phyloP scores from a whole-genome alignment of 306 rosid species.

The Trifolium pratense region DNA sequence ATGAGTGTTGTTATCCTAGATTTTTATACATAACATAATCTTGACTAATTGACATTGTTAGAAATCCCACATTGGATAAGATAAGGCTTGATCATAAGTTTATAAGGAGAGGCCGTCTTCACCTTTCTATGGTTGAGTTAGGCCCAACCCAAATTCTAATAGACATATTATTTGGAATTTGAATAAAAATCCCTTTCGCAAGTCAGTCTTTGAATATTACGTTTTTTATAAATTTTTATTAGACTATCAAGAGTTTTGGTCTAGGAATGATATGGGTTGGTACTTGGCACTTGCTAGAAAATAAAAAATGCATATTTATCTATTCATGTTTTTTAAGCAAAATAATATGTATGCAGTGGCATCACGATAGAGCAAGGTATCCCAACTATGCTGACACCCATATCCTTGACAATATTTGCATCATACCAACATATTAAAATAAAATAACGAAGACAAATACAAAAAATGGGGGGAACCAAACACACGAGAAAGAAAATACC shows the following conservation, averaged over 20 bases:
- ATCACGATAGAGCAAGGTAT: not conserved
- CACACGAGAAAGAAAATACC: not conserved
- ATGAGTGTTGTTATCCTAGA: conserved; percentile 11
- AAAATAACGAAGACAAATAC: not conserved
- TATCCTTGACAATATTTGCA: not conserved
- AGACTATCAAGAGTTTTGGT: not conserved
- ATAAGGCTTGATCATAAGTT: too few species aligned
- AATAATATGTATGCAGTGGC: not conserved
- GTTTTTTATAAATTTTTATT: conserved; percentile 21
- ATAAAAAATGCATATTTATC: conserved; percentile 11
- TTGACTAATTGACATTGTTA: not conserved
- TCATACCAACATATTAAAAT: not conserved
- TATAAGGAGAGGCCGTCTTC: too few species aligned
- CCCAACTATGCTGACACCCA: not conserved
- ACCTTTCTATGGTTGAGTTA: too few species aligned
- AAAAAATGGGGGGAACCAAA: not conserved
- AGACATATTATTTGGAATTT: conserved; percentile 32
- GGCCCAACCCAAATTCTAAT: too few species aligned
- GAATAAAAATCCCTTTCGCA: not conserved
- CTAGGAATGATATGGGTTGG: conserved; percentile 34
- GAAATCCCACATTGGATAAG: too few species aligned
- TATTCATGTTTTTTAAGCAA: not conserved
- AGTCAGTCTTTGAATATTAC: not conserved
- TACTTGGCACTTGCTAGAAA: conserved; percentile 15
- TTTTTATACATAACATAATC: conserved; percentile 1